A percentile compares a stretch with the other conserved stretches of the same genome.
Evolutionary conservation across 306 rosid species (phyloP).

Genomic region (Erythrophleum fordii): DNA sequence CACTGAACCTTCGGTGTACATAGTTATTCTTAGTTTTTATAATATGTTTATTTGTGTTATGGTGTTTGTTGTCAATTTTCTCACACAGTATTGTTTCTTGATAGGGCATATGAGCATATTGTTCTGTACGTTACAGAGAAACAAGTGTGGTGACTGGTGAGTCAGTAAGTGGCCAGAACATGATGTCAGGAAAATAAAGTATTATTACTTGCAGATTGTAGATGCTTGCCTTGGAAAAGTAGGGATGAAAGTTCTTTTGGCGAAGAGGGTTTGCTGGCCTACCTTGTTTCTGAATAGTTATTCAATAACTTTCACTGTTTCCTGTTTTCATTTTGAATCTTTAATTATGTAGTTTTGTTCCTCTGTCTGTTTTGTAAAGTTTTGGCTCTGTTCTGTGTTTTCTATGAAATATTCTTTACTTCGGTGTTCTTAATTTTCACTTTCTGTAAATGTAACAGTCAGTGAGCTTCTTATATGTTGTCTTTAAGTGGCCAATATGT

Average conservation of each 20-base stretch:
- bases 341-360: neutral
- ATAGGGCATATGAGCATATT: conserved; percentile 81
- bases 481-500: neutral
- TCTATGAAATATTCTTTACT: neutral
- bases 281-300: conserved; percentile 2
- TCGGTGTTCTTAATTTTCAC: neutral
- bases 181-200: conserved; percentile 23
- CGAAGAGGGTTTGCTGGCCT: conserved; percentile 26
- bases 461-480: neutral
- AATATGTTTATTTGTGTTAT: conserved; percentile 5
- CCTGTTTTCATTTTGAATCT: neutral
- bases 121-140: conserved; percentile 94
- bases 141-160: conserved; percentile 39
- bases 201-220: neutral
- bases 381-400: neutral
- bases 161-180: conserved; percentile 37
- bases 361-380: neutral
- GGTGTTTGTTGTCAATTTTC: conserved; percentile 19
- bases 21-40: neutral
- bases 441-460: neutral
- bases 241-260: conserved; percentile 16
- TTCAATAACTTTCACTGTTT: neutral
- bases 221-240: conserved; percentile 4
- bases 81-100: conserved; percentile 42
- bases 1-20: neutral